phyloP scores from a whole-genome alignment of 345 rosid species.

The Camelina sativa region DNA sequence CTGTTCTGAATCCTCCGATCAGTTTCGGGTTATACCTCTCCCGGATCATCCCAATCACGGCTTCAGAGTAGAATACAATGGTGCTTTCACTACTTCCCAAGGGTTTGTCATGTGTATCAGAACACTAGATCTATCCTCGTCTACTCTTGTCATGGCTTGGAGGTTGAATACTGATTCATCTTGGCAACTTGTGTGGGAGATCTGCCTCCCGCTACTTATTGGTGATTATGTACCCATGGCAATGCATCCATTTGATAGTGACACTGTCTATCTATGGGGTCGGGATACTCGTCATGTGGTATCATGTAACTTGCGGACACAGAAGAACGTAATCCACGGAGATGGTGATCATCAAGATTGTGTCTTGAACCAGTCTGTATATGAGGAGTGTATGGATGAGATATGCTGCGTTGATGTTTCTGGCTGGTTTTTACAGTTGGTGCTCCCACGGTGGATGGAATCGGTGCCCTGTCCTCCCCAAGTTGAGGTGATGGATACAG shows the following conservation, averaged over 20 bases:
- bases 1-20: slow-evolving; percentile 8
- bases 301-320: background rate
- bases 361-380: background rate
- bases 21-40: background rate
- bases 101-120: background rate
- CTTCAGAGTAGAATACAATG: background rate
- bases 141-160: background rate
- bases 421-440: background rate
- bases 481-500: background rate
- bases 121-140: background rate
- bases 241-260: slow-evolving; percentile 3
- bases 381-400: background rate
- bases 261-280: background rate
- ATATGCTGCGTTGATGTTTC: too few species aligned
- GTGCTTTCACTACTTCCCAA: background rate
- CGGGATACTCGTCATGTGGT: background rate
- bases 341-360: slow-evolving; percentile 3
- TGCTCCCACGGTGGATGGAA: slow-evolving; percentile 9
- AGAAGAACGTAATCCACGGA: background rate
- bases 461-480: background rate
- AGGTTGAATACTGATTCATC: background rate
- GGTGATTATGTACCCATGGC: background rate
- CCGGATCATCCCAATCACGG: background rate
- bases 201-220: background rate
- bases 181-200: background rate